Evolutionary conservation across 192 early-diverging fungal genomes (phyloP).

Genomic region (Backusella parvicylindrica): DNA sequence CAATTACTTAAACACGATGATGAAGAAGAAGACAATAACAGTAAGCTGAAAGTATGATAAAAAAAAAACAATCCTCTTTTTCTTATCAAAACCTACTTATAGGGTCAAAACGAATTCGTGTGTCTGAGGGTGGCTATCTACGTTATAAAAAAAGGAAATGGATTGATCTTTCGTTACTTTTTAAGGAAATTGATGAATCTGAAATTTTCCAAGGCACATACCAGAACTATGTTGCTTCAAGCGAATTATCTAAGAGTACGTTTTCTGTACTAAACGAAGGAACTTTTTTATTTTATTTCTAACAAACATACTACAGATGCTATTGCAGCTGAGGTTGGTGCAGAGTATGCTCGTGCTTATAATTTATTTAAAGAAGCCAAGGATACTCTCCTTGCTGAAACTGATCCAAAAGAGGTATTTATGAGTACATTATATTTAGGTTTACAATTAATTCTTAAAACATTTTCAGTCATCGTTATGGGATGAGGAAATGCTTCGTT

Average conservation of each 20-base stretch:
- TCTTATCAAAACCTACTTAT: background rate
- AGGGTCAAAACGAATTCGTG: background rate
- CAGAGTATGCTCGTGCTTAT: slow-evolving; percentile 54
- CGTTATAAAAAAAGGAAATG: slow-evolving; percentile 35
- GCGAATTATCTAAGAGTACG: slow-evolving; percentile 42
- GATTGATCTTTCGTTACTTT: slow-evolving; percentile 59
- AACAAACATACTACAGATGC: slow-evolving; percentile 40
- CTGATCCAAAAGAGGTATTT: slow-evolving; percentile 38
- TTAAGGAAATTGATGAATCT: slow-evolving; percentile 57
- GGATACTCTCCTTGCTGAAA: slow-evolving; percentile 23
- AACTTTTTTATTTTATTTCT: background rate
- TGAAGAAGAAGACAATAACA: slow-evolving; percentile 25
- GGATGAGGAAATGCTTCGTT: slow-evolving; percentile 54
- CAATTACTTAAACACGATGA: slow-evolving; percentile 26
- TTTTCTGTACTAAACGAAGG: background rate
- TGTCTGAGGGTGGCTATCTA: background rate
- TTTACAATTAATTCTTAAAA: background rate
- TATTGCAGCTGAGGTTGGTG: slow-evolving; percentile 56
- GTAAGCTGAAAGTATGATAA: background rate
- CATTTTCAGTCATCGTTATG: slow-evolving; percentile 24
- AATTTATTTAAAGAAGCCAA: slow-evolving; percentile 39
- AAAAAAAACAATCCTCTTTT: background rate
- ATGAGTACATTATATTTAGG: background rate
- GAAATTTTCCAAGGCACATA: slow-evolving; percentile 67
- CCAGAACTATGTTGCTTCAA: slow-evolving; percentile 51